Base-by-base conservation (phyloP, 2,329 filamentous ascomycete genomes). In the Colletotrichum karsti region DNA sequence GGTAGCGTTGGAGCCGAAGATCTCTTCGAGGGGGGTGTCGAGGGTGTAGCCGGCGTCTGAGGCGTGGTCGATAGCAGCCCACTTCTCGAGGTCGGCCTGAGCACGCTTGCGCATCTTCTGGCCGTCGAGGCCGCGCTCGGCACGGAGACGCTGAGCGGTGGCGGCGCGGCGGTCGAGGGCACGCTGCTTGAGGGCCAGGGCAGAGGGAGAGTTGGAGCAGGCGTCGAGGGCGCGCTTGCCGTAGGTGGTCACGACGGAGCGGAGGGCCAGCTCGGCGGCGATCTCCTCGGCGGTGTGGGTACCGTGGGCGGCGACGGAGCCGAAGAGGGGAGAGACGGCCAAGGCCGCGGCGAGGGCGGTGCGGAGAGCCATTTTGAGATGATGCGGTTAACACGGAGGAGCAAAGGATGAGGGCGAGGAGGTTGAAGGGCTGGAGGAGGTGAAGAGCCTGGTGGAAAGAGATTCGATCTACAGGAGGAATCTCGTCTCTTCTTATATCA, bases 141-240 rank as follows among this genome's bases (percentile, higher is more conserved):
- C 69, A 42, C 82, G 79, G 55, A 84, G 73, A 22, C 75, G 73
- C 65, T 79, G 75, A 28, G 81, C 80, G 33, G 75, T 75, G 35
- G 78, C 76, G 28, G 76, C 78, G 56, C 83, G 81, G 41, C 83
- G 81, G 63, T 78, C 73, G 70, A 82, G 73, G 46, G 81, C 80
- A 12, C 78, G 77, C 55, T 75, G 70, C 72, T 81, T 78, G 35
- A 83, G 76, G 22, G 79, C 79, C 60, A 78, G 77, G 9, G 79
- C 76, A 59, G 77, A 75, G 41, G 80, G 75, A 5, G 77, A 78
- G 64, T 77, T 78, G 5, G 79, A 75, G 64, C 83, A 84, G 62
- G 79, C 73, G 51, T 75, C 76, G 15, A 84, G 76, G 13, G 81
- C 80, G 28, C 82, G 79, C 39, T 76, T 76, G 51, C 74, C 77